Base-by-base conservation (phyloP, 352 stramenopile genomes). In the Phytopythium chamaehyphon region DNA sequence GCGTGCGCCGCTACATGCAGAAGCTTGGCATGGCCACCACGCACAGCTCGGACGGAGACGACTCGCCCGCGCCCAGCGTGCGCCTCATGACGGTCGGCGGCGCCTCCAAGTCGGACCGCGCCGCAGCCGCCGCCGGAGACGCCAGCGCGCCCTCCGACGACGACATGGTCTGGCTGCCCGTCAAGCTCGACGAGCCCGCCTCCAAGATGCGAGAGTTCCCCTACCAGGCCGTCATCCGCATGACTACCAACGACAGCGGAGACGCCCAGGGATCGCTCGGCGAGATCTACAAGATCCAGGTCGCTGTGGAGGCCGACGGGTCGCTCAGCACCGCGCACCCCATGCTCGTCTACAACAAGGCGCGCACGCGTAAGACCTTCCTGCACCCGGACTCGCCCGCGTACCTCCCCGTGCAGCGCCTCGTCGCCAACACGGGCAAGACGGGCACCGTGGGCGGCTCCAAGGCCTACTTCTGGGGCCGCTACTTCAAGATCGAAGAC, bases 221-320 rank as follows among this genome's bases (percentile, higher is more conserved):
- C 36, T 89, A 95, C 67, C 74, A 91, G 59, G 84, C 84, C 11
- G 80, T 93, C 46, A 95, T 95, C 42, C 82, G 81, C 42, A 92
- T 93, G 84, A 93, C 76, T 22, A 83, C 66, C 37, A 83, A 55
- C 40, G 77, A 88, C 36, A 71, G 88, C 21, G 80, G 76, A 42
- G 77, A 88, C 10, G 74, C 76, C 23, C 59, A 82, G n/a, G 82
- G 81, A 19, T 76, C 73, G 10, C 68, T 91, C 43, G 83, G 83
- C 24, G 84, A 95, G 68, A 91, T 95, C 70, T 95, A 95, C 72
- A 95, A 95, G 72, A 92, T 95, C 63, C 84, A 95, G 42, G 83
- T 93, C 50, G 84, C 84, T 14, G 66, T 91, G 61, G 72, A 83
- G 40, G 58, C 66, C 1, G 66, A 86, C 50, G 78, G 75, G 5